phyloP scores from a whole-genome alignment of 108 stramenopile genomes.

The Pseudonitzschia delicatissima region DNA sequence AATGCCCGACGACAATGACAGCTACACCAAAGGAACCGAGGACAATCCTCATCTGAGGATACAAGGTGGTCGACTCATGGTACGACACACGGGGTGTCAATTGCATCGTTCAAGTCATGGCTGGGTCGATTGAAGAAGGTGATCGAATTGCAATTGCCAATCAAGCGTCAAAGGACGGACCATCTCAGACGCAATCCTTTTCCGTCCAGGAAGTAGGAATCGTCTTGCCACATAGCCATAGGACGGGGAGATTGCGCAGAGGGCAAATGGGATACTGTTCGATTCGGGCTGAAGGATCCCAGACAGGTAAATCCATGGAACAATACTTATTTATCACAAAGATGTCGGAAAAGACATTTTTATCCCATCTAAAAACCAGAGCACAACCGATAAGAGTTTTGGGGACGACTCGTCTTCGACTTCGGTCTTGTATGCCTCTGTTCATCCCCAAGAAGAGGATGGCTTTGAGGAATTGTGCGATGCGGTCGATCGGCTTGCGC shows the following conservation, averaged over 20 bases:
- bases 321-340: conserved; percentile 72
- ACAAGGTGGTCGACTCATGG: conserved; percentile 96
- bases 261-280: conserved; percentile 96
- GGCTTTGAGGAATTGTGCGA: conserved; percentile 88
- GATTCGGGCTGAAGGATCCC: conserved; percentile 87
- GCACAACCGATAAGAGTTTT: background rate
- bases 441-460: conserved; percentile 90
- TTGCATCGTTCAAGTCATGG: conserved; percentile 60
- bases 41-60: conserved; percentile 56
- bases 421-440: conserved; percentile 93
- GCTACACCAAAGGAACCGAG: background rate
- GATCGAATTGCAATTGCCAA: conserved; percentile 50
- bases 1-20: conserved; percentile 48
- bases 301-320: conserved; percentile 90
- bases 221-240: conserved; percentile 69
- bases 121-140: conserved; percentile 49
- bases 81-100: conserved; percentile 84
- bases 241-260: conserved; percentile 56
- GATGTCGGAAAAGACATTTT: conserved; percentile 46
- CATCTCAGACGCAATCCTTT: conserved; percentile 36
- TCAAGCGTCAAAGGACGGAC: background rate
- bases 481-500: conserved; percentile 88
- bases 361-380: conserved; percentile 34
- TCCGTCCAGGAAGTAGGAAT: conserved; percentile 90
- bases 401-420: conserved; percentile 24